phyloP scores from a whole-genome alignment of 176 grass and related monocot species.

The Saccharum officinarum region DNA sequence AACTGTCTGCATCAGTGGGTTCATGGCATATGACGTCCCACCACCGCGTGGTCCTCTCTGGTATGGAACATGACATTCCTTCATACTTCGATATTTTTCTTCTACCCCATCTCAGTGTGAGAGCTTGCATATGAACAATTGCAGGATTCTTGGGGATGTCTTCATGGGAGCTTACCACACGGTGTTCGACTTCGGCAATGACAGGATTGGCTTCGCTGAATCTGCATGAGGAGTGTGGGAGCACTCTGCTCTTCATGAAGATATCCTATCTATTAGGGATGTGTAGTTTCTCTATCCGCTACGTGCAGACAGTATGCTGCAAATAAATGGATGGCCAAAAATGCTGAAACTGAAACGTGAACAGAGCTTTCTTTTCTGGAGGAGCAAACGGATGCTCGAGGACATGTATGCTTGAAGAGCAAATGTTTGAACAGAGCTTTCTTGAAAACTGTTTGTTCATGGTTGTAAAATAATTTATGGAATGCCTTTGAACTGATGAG shows the following conservation, averaged over 20 bases:
- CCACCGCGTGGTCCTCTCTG: slow-evolving; percentile 81
- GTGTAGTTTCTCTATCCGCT: background rate
- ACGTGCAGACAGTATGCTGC: background rate
- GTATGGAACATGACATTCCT: slow-evolving; percentile 30
- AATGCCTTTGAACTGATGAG: background rate
- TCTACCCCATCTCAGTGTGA: background rate
- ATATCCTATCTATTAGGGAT: background rate
- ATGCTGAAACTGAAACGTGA: background rate
- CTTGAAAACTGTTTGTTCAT: background rate
- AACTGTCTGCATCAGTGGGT: slow-evolving; percentile 84
- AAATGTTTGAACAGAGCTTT: background rate
- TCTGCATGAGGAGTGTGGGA: slow-evolving; percentile 39
- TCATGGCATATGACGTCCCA: slow-evolving; percentile 90
- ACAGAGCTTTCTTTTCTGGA: slow-evolving; percentile 12
- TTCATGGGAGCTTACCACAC: slow-evolving; percentile 99
- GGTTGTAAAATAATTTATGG: background rate
- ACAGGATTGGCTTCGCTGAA: slow-evolving; percentile 78
- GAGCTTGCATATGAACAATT: background rate
- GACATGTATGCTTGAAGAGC: background rate
- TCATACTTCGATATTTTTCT: background rate
- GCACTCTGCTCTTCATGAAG: background rate
- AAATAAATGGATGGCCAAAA: slow-evolving; percentile 13
- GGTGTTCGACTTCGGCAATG: slow-evolving; percentile 79
- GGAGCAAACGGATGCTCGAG: background rate
- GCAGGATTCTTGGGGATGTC: slow-evolving; percentile 98